Evolutionary conservation across 2,329 filamentous ascomycete species (phyloP).

Genomic region (Talaromyces marneffei): DNA sequence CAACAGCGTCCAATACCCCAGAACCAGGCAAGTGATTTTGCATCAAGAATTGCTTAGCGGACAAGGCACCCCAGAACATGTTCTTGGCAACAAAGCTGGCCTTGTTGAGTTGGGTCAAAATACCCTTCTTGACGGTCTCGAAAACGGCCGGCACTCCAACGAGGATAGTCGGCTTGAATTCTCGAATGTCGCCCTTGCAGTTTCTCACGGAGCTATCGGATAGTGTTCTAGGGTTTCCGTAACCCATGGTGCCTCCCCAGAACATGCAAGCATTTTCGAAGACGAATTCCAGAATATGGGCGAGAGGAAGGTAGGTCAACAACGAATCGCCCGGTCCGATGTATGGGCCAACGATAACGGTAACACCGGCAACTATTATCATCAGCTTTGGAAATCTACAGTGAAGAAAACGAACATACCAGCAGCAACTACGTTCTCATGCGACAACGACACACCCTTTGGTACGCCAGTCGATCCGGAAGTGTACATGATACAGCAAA

Average conservation of each 20-base stretch:
- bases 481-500: constrained; percentile 77
- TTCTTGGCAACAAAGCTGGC: constrained; percentile 64
- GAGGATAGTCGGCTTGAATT: constrained; percentile 81
- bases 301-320: constrained; percentile 85
- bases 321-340: constrained; percentile 73
- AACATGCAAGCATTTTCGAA: constrained; percentile 88
- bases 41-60: constrained; percentile 57
- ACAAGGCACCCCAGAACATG: constrained; percentile 68
- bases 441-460: constrained; percentile 80
- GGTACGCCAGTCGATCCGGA: constrained; percentile 84
- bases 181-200: constrained; percentile 87
- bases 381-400: constrained; percentile 15
- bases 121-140: constrained; percentile 96
- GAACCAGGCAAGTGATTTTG: constrained; percentile 45
- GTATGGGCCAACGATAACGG: constrained; percentile 68
- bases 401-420: constrained; percentile 45
- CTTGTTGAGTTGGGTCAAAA: constrained; percentile 69
- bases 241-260: constrained; percentile 87
- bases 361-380: constrained; percentile 66
- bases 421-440: constrained; percentile 72
- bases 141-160: constrained; percentile 94
- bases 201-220: constrained; percentile 81
- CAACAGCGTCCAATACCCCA: constrained; percentile 65
- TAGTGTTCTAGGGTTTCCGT: constrained; percentile 83
- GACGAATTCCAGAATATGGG: constrained; percentile 93